These are phyloP conservation scores for Kernera saxatilis DNA, from an alignment of 345 rosid species.

Conservation along the genomic window DNA sequence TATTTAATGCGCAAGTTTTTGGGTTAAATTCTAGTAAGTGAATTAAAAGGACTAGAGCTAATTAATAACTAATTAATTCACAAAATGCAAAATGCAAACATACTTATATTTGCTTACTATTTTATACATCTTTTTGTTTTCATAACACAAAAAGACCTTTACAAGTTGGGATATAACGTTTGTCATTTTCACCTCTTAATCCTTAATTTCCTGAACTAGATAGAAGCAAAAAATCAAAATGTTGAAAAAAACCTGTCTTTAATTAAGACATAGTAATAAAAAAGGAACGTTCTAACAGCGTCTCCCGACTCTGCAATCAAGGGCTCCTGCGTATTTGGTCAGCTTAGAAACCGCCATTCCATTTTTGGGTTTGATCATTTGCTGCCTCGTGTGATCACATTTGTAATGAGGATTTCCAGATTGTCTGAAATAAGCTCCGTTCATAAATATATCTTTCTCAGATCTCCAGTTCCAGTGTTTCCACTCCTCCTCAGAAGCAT, in stretches of 20 bases:
- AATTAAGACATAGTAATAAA: neutral
- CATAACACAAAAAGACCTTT: neutral
- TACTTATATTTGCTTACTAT: neutral
- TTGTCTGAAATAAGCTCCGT: conserved; percentile 54
- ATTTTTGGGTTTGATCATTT: conserved; percentile 37
- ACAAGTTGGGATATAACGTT: neutral
- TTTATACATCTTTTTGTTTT: neutral
- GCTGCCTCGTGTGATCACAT: neutral
- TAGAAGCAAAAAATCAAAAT: conserved; percentile 16
- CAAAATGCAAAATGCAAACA: neutral
- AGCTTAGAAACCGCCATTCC: conserved; percentile 28
- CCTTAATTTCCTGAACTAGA: conserved; percentile 13
- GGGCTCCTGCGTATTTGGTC: conserved; percentile 40
- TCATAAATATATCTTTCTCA: conserved; percentile 54
- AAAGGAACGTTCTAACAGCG: conserved; percentile 19
- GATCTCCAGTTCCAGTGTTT: conserved; percentile 67
- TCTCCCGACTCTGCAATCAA: conserved; percentile 28
- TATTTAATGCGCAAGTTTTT: neutral
- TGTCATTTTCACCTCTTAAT: conserved; percentile 5
- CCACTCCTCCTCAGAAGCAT: conserved; percentile 46
- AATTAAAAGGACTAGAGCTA: neutral
- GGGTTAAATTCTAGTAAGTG: too few species aligned
- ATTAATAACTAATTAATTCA: too few species aligned
- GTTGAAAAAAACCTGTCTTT: neutral
- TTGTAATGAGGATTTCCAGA: conserved; percentile 36